Evolutionary conservation across 129 eudicot species (phyloP).

Genomic region (sunflower (Helianthus annuus)): DNA sequence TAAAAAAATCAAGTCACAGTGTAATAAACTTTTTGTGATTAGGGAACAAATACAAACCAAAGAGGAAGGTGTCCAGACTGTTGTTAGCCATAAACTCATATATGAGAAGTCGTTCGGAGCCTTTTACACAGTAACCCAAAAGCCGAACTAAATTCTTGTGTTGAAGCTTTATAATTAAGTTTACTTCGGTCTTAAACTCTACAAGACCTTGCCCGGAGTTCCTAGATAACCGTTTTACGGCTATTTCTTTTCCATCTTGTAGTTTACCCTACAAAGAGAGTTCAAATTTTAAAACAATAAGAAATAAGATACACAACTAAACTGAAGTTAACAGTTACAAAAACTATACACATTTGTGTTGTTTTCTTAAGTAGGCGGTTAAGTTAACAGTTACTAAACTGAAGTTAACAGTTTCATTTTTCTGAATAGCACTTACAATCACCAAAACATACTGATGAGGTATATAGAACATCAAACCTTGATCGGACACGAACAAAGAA

Average conservation of each 20-base stretch:
- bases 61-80: constrained; percentile 49
- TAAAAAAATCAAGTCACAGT: too few species aligned
- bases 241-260: constrained; percentile 44
- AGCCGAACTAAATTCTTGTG: constrained; percentile 50
- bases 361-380: too few species aligned
- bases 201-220: constrained; percentile 51
- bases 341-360: too few species aligned
- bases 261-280: constrained; percentile 22
- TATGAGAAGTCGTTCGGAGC: constrained; percentile 49
- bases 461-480: too few species aligned
- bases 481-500: too few species aligned
- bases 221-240: constrained; percentile 48
- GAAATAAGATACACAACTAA: too few species aligned
- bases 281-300: background rate
- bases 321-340: too few species aligned
- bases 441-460: too few species aligned
- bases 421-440: too few species aligned
- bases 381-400: too few species aligned
- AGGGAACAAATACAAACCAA: constrained; percentile 29
- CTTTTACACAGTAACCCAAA: constrained; percentile 45
- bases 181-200: constrained; percentile 58
- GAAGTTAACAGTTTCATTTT: too few species aligned
- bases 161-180: constrained; percentile 44
- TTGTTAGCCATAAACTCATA: constrained; percentile 55
- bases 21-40: background rate